A percentile compares a stretch with the other conserved stretches of the same genome.
Conservation (phyloP, 495 filamentous ascomycete species). For the Talaromyces thailandensis region DNA sequence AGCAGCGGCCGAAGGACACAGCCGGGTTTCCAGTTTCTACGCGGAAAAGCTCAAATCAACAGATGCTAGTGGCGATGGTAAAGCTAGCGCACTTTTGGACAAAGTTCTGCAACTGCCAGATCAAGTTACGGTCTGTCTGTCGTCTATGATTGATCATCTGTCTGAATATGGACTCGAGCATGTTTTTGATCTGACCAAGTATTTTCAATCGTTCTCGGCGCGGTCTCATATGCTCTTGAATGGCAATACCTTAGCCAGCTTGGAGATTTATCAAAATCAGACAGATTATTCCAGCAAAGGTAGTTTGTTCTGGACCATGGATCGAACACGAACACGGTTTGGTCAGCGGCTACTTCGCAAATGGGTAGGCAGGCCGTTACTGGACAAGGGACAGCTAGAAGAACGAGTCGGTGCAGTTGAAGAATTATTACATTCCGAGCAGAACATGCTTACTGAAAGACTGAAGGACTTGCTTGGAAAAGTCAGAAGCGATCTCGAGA, state of each 20-base stretch:
- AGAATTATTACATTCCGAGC: constrained; percentile 66
- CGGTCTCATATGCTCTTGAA: constrained; percentile 94
- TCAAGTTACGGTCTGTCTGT: constrained; percentile 82
- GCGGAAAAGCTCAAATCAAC: constrained; percentile 72
- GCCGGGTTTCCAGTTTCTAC: constrained; percentile 90
- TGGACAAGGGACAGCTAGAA: constrained; percentile 69
- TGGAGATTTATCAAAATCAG: constrained; percentile 94
- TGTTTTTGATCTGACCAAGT: constrained; percentile 93
- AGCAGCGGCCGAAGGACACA: constrained; percentile 73
- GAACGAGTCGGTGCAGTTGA: constrained; percentile 83
- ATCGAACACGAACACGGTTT: constrained; percentile 86
- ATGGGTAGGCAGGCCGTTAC: constrained; percentile 89
- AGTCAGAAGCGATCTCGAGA: constrained; percentile 78
- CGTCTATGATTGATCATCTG: constrained; percentile 93
- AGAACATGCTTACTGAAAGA: constrained; percentile 59
- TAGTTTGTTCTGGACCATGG: constrained; percentile 90
- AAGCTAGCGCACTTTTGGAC: constrained; percentile 59
- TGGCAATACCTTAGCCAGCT: constrained; percentile 85
- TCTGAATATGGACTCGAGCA: constrained; percentile 91
- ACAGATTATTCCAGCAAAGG: constrained; percentile 82
- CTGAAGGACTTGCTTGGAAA: constrained; percentile 58
- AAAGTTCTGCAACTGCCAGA: constrained; percentile 81
- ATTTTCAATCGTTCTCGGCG: constrained; percentile 94
- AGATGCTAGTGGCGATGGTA: constrained; percentile 32
- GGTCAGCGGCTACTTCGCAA: constrained; percentile 82